These are phyloP conservation scores for Xylaria hypoxylon DNA, from an alignment of 2,329 filamentous ascomycete genomes.

Conservation along the genomic window DNA sequence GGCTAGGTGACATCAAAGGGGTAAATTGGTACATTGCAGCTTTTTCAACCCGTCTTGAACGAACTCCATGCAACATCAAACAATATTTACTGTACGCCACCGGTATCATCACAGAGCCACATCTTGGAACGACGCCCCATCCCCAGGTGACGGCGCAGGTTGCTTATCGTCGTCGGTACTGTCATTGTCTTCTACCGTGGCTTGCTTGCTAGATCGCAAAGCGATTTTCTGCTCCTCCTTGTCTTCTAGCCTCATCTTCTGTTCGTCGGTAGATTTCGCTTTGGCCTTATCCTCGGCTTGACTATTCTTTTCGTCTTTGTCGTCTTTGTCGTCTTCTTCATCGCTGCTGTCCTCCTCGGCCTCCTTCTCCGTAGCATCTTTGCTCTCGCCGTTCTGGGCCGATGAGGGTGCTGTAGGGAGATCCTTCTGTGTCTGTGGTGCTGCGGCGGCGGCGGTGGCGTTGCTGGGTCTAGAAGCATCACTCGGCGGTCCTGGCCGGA, in stretches of 20 bases:
- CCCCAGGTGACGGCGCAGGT: constrained; percentile 61
- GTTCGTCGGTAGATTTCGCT: constrained; percentile 57
- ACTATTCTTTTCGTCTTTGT: constrained; percentile 51
- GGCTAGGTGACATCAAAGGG: constrained; percentile 23
- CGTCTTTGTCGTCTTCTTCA: constrained; percentile 48
- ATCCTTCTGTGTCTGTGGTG: constrained; percentile 45
- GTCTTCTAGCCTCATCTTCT: constrained; percentile 68
- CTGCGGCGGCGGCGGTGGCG: constrained; percentile 38
- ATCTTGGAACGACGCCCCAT: constrained; percentile 72
- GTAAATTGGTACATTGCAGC: constrained; percentile 19
- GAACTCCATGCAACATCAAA: constrained; percentile 40
- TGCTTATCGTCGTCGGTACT: constrained; percentile 54
- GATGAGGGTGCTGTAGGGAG: constrained; percentile 46
- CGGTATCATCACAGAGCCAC: constrained; percentile 63
- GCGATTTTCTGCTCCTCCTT: constrained; percentile 66
- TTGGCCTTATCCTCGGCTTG: constrained; percentile 47
- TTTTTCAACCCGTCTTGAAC: constrained; percentile 26
- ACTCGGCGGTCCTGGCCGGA: constrained; percentile 59
- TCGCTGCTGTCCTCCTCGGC: constrained; percentile 29
- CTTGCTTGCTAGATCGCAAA: constrained; percentile 55
- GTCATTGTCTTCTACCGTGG: constrained; percentile 51
- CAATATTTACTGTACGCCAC: constrained; percentile 17
- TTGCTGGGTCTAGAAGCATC: constrained; percentile 52
- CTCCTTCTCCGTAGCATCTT: constrained; percentile 41
- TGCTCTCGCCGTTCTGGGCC: constrained; percentile 34